Conservation (phyloP, 2,329 filamentous ascomycete species). For the Fusarium sp. region DNA sequence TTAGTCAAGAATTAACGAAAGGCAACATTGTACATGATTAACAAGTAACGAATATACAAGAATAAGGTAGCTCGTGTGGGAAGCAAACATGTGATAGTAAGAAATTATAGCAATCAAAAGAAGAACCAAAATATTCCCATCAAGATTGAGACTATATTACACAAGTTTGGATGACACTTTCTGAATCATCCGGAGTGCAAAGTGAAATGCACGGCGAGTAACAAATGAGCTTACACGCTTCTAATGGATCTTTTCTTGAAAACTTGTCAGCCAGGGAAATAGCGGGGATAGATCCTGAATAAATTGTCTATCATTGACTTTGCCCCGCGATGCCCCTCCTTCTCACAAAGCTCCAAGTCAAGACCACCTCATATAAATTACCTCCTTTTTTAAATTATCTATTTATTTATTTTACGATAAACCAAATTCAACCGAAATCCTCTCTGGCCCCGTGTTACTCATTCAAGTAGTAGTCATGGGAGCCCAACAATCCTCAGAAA, state of each 20-base stretch:
- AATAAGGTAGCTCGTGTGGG: background rate
- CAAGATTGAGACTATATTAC: background rate
- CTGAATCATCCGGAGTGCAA: conserved; percentile 33
- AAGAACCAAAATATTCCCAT: background rate
- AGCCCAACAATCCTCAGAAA: conserved; percentile 65
- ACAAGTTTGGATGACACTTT: conserved; percentile 21
- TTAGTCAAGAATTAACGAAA: too few relatives aligned
- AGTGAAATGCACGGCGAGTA: background rate
- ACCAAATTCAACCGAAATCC: background rate
- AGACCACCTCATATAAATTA: background rate
- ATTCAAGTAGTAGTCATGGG: conserved; percentile 57
- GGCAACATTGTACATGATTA: too few relatives aligned
- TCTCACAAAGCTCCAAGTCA: conserved; percentile 6
- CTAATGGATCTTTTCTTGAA: conserved; percentile 17
- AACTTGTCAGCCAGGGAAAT: background rate
- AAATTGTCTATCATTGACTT: conserved; percentile 7
- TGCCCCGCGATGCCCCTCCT: conserved; percentile 41
- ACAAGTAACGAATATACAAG: too few relatives aligned
- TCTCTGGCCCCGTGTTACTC: conserved; percentile 2
- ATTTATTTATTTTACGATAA: background rate
- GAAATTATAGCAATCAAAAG: background rate
- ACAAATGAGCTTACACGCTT: conserved; percentile 29
- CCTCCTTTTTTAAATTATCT: background rate
- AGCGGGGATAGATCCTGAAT: conserved; percentile 14
- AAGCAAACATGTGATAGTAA: background rate